Percentiles rank a stretch among this genome's conserved stretches.
phyloP scores from a whole-genome alignment of 495 filamentous ascomycete species.

The Neurospora sp. region DNA sequence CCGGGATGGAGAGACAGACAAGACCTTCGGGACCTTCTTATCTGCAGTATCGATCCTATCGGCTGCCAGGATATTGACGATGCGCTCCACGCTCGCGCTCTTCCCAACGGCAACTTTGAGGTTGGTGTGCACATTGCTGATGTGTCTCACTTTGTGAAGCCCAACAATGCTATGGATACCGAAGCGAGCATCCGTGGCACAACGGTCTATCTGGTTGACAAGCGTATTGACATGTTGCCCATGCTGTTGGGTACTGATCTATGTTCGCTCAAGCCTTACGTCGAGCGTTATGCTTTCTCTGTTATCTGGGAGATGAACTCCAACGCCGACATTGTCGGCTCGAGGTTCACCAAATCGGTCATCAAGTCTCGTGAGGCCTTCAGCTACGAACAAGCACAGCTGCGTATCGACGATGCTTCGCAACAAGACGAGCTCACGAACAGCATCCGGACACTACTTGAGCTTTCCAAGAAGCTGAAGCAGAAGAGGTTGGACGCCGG shows the following conservation, averaged over 20 bases:
- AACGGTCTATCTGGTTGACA: conserved; percentile 95
- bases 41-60: conserved; percentile 95
- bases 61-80: conserved; percentile 98
- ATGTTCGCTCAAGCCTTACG: conserved; percentile 93
- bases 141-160: conserved; percentile 96
- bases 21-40: conserved; percentile 74
- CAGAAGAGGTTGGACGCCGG: conserved; percentile 95
- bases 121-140: conserved; percentile 99
- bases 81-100: conserved; percentile 72
- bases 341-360: conserved; percentile 88
- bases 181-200: conserved; percentile 91
- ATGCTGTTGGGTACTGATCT: conserved; percentile 91
- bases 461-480: conserved; percentile 86
- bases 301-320: conserved; percentile 86
- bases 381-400: conserved; percentile 91
- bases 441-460: conserved; percentile 80
- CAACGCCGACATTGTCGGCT: conserved; percentile 71
- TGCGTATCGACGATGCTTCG: conserved; percentile 79
- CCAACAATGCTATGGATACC: conserved; percentile 91
- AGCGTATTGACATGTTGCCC: conserved; percentile 98
- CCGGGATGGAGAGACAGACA: conserved; percentile 74
- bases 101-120: conserved; percentile 92
- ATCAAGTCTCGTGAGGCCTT: conserved; percentile 98
- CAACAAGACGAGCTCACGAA: conserved; percentile 80
- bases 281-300: conserved; percentile 95